These are phyloP conservation scores for Tylopilus balloui DNA, from an alignment of 768 basidiomycete genomes.

Conservation along the genomic window DNA sequence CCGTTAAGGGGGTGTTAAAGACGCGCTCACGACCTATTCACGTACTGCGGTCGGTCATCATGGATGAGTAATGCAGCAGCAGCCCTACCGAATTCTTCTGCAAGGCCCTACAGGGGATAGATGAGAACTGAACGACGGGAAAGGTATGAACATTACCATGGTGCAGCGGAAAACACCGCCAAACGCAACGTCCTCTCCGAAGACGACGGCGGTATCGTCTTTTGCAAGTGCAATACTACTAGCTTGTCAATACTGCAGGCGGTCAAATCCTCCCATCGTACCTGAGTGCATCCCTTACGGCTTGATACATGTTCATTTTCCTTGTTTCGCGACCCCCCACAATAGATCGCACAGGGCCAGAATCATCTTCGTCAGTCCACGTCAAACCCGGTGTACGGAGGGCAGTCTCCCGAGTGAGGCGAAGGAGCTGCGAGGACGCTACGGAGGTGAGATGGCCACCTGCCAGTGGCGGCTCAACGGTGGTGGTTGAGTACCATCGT, in stretches of 20 bases:
- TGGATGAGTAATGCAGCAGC: background rate
- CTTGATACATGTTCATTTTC: slow-evolving; percentile 95
- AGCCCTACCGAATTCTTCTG: slow-evolving; percentile 82
- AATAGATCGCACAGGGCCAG: slow-evolving; percentile 39
- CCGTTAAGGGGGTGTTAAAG: slow-evolving; percentile 91
- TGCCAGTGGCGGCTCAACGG: slow-evolving; percentile 65
- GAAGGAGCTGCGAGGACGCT: slow-evolving; percentile 62
- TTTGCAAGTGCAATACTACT: slow-evolving; percentile 74
- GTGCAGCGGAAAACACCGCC: slow-evolving; percentile 94
- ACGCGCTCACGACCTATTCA: slow-evolving; percentile 78
- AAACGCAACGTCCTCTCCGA: slow-evolving; percentile 89
- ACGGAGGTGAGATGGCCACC: slow-evolving; percentile 73
- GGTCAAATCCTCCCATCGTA: slow-evolving; percentile 24
- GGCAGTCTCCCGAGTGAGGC: slow-evolving; percentile 61
- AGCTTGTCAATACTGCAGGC: slow-evolving; percentile 7
- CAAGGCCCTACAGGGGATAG: slow-evolving; percentile 56
- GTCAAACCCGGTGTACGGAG: slow-evolving; percentile 66
- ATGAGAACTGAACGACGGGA: slow-evolving; percentile 1
- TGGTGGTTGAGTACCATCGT: slow-evolving; percentile 49
- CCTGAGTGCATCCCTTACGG: slow-evolving; percentile 88
- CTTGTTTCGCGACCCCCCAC: slow-evolving; percentile 80
- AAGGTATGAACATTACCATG: slow-evolving; percentile 51
- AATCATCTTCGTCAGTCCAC: slow-evolving; percentile 62
- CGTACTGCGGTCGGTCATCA: background rate
- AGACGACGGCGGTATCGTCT: slow-evolving; percentile 84